Conservation (phyloP, 768 basidiomycete genomes). For the Flagelloscypha sp. region DNA sequence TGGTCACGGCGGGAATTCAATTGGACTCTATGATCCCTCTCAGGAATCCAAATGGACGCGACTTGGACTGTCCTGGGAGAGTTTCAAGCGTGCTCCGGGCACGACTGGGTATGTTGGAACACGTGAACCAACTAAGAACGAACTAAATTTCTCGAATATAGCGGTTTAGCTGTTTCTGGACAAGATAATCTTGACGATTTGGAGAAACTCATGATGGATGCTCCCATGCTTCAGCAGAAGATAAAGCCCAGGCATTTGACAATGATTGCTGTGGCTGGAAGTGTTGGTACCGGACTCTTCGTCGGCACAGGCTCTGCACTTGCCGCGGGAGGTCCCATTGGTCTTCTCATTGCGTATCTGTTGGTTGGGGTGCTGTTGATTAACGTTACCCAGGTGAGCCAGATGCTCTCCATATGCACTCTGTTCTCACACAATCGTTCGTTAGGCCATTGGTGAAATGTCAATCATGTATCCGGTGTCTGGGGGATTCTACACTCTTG, state of each 20-base stretch:
- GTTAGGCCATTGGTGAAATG: constrained; percentile 41
- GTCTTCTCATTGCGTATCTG: constrained; percentile 35
- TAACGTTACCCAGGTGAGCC: constrained; percentile 36
- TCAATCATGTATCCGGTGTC: constrained; percentile 40
- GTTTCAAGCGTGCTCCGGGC: constrained; percentile 40
- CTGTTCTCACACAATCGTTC: not conserved
- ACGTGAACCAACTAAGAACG: not conserved
- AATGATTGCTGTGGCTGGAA: constrained; percentile 43
- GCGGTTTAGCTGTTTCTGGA: constrained; percentile 31
- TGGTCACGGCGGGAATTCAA: no score
- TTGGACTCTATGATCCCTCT: constrained; percentile 38
- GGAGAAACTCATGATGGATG: constrained; percentile 28
- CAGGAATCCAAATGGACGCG: constrained; percentile 39
- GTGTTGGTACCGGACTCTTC: constrained; percentile 41
- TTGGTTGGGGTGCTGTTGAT: constrained; percentile 40
- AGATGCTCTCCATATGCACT: not conserved
- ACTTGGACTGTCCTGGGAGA: constrained; percentile 32
- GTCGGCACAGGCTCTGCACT: constrained; percentile 37
- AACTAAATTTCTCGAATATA: constrained; percentile 6
- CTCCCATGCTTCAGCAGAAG: constrained; percentile 39
- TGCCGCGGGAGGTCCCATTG: constrained; percentile 32
- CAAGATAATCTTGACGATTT: constrained; percentile 24
- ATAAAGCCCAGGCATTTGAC: constrained; percentile 39
- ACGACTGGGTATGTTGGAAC: constrained; percentile 30
- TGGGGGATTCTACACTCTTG: constrained; percentile 41